These are phyloP conservation scores for Tephrocybe sp. DNA, from an alignment of 768 basidiomycete genomes.

Conservation along the genomic window DNA sequence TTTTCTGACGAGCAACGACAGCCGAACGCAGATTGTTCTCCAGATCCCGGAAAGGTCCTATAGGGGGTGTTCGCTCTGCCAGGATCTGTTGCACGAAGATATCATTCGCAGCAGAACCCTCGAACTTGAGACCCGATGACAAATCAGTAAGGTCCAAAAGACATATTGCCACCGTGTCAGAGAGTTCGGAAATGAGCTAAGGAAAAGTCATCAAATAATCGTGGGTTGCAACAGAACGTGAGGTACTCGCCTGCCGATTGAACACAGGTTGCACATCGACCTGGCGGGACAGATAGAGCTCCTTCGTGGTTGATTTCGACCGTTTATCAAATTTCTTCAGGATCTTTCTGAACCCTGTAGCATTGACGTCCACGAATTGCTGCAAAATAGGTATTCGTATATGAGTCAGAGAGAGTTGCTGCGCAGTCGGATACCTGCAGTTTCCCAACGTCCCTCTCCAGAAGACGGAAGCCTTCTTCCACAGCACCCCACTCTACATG, in stretches of 20 bases:
- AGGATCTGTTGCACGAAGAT: constrained; percentile 73
- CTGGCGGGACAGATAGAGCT: constrained; percentile 92
- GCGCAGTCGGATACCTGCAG: constrained; percentile 65
- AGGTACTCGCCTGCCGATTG: constrained; percentile 80
- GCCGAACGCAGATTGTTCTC: constrained; percentile 86
- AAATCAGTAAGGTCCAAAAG: constrained; percentile 78
- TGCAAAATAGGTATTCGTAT: constrained; percentile 31
- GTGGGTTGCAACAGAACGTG: background rate
- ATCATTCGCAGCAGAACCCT: constrained; percentile 75
- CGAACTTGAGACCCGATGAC: constrained; percentile 73
- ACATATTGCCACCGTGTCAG: constrained; percentile 87
- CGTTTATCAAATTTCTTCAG: constrained; percentile 99
- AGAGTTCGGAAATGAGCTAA: constrained; percentile 91
- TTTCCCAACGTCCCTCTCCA: constrained; percentile 94
- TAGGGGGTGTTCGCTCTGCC: constrained; percentile 56
- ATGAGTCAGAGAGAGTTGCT: constrained; percentile 19
- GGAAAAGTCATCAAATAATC: constrained; percentile 9
- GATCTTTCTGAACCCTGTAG: constrained; percentile 94
- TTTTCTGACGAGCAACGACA: constrained; percentile 58
- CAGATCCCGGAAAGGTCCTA: constrained; percentile 83
- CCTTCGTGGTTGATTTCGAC: constrained; percentile 93
- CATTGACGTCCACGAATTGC: constrained; percentile 98
- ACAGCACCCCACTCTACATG: constrained; percentile 95
- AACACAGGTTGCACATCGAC: constrained; percentile 99
- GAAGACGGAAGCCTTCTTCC: constrained; percentile 92